A percentile compares a stretch with the other conserved stretches of the same genome.
Conservation (phyloP, 2,329 filamentous ascomycete species). For the Colletotrichum phormii region DNA sequence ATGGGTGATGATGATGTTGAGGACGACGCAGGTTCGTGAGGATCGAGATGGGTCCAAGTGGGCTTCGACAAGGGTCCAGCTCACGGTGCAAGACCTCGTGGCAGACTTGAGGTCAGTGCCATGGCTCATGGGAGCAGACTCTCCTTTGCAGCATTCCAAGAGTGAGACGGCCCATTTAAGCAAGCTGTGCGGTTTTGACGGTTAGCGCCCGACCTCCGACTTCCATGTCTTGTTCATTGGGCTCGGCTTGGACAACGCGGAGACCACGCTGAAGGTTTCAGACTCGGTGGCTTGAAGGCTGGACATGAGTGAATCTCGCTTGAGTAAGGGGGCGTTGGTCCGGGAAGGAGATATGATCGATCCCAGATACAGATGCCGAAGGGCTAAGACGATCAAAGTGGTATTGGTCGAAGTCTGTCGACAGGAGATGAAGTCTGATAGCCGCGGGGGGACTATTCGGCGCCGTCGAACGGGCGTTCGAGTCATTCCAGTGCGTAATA, state of each 20-base stretch:
- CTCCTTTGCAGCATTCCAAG: not conserved
- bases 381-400: slow-evolving; percentile 10
- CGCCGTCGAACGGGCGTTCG: slow-evolving; percentile 14
- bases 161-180: slow-evolving; percentile 22
- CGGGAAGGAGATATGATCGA: slow-evolving; percentile 28
- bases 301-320: slow-evolving; percentile 21
- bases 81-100: slow-evolving; percentile 13
- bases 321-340: slow-evolving; percentile 6
- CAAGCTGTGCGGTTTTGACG: slow-evolving; percentile 14
- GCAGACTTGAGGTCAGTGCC: slow-evolving; percentile 15
- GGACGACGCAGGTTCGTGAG: not conserved
- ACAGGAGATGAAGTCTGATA: slow-evolving; percentile 14
- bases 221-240: not conserved
- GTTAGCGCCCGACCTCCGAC: slow-evolving; percentile 2
- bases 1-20: slow-evolving; percentile 2
- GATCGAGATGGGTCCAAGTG: slow-evolving; percentile 10
- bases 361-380: slow-evolving; percentile 30
- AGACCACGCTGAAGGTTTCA: slow-evolving; percentile 2
- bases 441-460: not conserved
- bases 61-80: slow-evolving; percentile 11
- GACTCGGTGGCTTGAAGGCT: not conserved
- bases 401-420: not conserved
- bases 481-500: slow-evolving; percentile 23
- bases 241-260: slow-evolving; percentile 1
- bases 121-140: not conserved